Evolutionary conservation across 139 green algal genomes (phyloP).

Genomic region (Asterochloris sp.): DNA sequence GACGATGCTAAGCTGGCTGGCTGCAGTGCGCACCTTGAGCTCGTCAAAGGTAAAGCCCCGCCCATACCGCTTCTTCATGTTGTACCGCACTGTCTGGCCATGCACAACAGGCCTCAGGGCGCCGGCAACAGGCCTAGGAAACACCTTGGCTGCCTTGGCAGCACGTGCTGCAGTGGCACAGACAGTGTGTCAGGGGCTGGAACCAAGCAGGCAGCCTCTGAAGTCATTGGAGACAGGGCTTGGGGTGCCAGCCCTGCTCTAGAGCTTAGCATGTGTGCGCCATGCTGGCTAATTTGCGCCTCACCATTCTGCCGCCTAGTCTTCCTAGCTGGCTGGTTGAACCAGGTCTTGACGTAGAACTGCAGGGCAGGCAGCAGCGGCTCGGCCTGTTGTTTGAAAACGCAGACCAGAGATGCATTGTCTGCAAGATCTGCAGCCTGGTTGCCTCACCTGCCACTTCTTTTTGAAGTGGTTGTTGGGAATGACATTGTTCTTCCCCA

Average conservation of each 20-base stretch:
- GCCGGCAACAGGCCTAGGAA: constrained; percentile 89
- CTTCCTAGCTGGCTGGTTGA: constrained; percentile 99
- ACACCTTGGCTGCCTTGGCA: constrained; percentile 86
- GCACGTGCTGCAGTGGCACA: constrained; percentile 68
- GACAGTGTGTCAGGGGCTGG: background rate
- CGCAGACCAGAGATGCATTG: constrained; percentile 25
- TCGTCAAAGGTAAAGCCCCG: constrained; percentile 97
- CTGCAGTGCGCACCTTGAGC: constrained; percentile 84
- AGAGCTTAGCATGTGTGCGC: too few species aligned
- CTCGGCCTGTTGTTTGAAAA: constrained; percentile 21
- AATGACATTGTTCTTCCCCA: constrained; percentile 82
- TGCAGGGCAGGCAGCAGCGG: constrained; percentile 18
- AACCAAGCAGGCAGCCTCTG: background rate
- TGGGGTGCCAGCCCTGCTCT: too few species aligned
- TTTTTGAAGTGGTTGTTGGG: constrained; percentile 95
- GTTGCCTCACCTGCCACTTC: constrained; percentile 50
- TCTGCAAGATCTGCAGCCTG: constrained; percentile 18
- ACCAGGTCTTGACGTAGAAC: constrained; percentile 94
- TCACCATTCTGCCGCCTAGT: constrained; percentile 69
- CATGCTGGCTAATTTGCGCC: background rate
- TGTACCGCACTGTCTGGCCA: constrained; percentile 93
- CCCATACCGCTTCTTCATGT: constrained; percentile 88
- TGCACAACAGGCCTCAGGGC: constrained; percentile 87
- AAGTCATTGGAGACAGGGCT: too few species aligned
- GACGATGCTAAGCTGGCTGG: background rate